Percentiles rank a stretch among this genome's conserved stretches.
phyloP scores from a whole-genome alignment of 352 stramenopile species.

The Pythium aristosporum region DNA sequence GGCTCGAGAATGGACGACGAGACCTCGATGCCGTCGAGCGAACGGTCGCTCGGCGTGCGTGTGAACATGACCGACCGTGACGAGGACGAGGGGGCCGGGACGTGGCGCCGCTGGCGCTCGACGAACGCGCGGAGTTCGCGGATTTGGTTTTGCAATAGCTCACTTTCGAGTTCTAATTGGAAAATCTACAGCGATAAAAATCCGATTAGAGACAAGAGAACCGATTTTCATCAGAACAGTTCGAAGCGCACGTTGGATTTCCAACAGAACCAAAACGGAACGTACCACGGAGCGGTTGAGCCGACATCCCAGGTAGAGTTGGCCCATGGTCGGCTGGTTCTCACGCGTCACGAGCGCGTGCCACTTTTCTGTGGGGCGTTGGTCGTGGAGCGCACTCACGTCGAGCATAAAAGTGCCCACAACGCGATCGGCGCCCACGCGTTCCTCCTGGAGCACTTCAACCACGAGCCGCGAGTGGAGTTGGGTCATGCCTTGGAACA shows the following conservation, averaged over 20 bases:
- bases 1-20: background rate
- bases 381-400: slow-evolving; percentile 47
- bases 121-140: slow-evolving; percentile 59
- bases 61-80: slow-evolving; percentile 23
- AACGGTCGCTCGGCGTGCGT: slow-evolving; percentile 12
- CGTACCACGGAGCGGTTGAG: slow-evolving; percentile 52
- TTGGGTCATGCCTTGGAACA: slow-evolving; percentile 45
- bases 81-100: background rate
- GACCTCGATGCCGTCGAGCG: slow-evolving; percentile 18
- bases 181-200: slow-evolving; percentile 37
- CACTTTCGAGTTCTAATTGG: slow-evolving; percentile 46
- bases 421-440: slow-evolving; percentile 41
- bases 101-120: slow-evolving; percentile 33
- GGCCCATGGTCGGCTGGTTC: slow-evolving; percentile 31
- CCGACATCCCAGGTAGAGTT: slow-evolving; percentile 39
- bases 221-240: background rate
- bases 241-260: background rate
- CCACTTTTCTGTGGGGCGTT: slow-evolving; percentile 48
- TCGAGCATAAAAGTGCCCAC: slow-evolving; percentile 42
- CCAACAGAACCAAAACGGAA: background rate
- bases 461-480: slow-evolving; percentile 41
- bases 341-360: slow-evolving; percentile 40
- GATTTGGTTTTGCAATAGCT: slow-evolving; percentile 62
- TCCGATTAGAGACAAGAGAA: background rate
- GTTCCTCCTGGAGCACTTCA: slow-evolving; percentile 65